phyloP scores from a whole-genome alignment of 2,329 filamentous ascomycete species.

The Parastagonospora nodorum region DNA sequence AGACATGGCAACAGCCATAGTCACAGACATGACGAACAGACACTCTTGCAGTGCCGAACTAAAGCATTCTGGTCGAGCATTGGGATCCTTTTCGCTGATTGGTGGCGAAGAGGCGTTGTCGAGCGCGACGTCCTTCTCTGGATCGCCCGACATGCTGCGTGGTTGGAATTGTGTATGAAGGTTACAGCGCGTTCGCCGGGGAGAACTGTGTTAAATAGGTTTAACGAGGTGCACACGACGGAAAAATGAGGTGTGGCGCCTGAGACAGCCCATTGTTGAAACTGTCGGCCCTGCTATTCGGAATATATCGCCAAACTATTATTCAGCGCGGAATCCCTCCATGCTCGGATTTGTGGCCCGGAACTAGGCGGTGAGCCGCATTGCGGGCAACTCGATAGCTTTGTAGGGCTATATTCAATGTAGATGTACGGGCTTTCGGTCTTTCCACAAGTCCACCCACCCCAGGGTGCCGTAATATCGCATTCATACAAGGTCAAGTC shows the following conservation, averaged over 20 bases:
- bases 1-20: constrained; percentile 68
- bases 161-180: not conserved
- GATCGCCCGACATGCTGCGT: constrained; percentile 14
- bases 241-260: too few species aligned
- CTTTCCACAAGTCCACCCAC: too few species aligned
- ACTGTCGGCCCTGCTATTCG: not conserved
- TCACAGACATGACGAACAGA: constrained; percentile 68
- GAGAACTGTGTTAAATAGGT: not conserved
- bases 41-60: constrained; percentile 66
- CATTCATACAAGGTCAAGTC: too few species aligned
- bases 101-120: constrained; percentile 17
- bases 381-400: too few species aligned
- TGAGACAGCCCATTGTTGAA: too few species aligned
- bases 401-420: too few species aligned
- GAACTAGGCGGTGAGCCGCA: not conserved
- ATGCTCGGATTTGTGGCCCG: not conserved
- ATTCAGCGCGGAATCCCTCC: constrained; percentile 26
- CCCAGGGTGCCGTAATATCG: too few species aligned
- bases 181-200: not conserved
- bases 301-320: constrained; percentile 6
- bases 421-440: too few species aligned
- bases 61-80: constrained; percentile 63
- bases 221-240: not conserved
- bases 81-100: constrained; percentile 34
- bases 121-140: constrained; percentile 15